Percentiles rank a stretch among this genome's conserved stretches.
phyloP scores from a whole-genome alignment of 2,329 filamentous ascomycete genomes.

The Diplodia mutila region DNA sequence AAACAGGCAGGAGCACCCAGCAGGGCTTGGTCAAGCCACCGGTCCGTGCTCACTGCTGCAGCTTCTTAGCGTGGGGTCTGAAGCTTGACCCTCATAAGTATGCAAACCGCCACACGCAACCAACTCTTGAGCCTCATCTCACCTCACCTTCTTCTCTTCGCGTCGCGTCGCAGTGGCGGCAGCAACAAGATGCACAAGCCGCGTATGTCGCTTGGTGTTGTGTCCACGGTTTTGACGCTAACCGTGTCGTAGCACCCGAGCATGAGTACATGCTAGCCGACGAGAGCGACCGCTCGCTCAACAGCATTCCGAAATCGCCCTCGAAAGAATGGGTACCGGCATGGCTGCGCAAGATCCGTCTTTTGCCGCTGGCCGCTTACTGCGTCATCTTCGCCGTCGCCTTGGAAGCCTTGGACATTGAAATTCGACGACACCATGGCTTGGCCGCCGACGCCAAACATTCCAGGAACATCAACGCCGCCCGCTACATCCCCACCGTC shows the following conservation, averaged over 20 bases:
- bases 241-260: not conserved
- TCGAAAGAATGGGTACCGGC: constrained; percentile 9
- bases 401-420: not conserved
- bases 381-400: constrained; percentile 5
- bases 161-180: not conserved
- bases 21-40: not conserved
- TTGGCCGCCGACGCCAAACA: not conserved
- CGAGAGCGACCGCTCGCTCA: not conserved
- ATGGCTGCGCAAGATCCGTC: constrained; percentile 17
- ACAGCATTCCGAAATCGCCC: not conserved
- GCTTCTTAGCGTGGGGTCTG: not conserved
- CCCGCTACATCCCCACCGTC: constrained; percentile 13
- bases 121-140: not conserved
- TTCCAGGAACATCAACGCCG: not conserved
- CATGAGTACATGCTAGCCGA: constrained; percentile 22
- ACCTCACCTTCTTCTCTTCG: not conserved
- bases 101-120: not conserved
- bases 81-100: not conserved
- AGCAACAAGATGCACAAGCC: not conserved
- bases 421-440: not conserved
- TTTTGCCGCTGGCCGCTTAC: constrained; percentile 5
- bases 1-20: not conserved
- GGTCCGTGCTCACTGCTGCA: not conserved
- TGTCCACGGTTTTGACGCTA: not conserved
- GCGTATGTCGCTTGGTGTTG: not conserved